These are phyloP conservation scores for Septoria petroselini DNA, from an alignment of 2,329 filamentous ascomycete species.

Conservation along the genomic window DNA sequence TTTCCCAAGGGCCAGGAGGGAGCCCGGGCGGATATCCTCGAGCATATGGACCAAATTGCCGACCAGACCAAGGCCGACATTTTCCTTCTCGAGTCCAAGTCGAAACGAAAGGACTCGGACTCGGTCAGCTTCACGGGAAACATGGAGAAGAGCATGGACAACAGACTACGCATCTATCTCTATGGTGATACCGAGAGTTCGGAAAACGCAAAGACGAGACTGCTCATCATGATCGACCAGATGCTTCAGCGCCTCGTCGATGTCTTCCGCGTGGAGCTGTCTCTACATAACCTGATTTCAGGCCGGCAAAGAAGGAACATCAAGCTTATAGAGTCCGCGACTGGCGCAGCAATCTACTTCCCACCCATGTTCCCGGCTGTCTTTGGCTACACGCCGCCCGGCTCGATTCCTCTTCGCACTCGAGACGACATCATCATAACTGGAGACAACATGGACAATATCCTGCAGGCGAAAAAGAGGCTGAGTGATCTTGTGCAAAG, in stretches of 20 bases:
- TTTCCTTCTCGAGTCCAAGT: conserved; percentile 86
- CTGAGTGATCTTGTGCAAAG: conserved; percentile 79
- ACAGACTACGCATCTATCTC: conserved; percentile 86
- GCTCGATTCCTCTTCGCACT: conserved; percentile 70
- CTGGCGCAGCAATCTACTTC: conserved; percentile 96
- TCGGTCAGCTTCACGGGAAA: conserved; percentile 72
- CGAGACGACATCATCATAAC: conserved; percentile 94
- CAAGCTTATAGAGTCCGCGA: conserved; percentile 93
- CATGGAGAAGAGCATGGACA: conserved; percentile 77
- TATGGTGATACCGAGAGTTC: conserved; percentile 93
- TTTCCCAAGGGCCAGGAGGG: conserved; percentile 63
- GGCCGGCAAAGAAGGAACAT: conserved; percentile 95
- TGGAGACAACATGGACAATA: conserved; percentile 78
- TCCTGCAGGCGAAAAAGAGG: conserved; percentile 84
- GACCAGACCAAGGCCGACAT: conserved; percentile 92
- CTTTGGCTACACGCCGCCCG: conserved; percentile 82
- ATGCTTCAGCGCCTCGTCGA: conserved; percentile 75
- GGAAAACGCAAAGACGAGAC: conserved; percentile 93
- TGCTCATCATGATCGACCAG: conserved; percentile 95
- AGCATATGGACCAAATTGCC: conserved; percentile 83
- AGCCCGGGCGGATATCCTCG: conserved; percentile 66
- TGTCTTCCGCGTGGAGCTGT: conserved; percentile 75
- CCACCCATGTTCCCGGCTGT: conserved; percentile 89
- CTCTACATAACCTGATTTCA: conserved; percentile 86
- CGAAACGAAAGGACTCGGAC: conserved; percentile 65